Conservation (phyloP, 257 asterid genomes). For the Verbascum thapsus region DNA sequence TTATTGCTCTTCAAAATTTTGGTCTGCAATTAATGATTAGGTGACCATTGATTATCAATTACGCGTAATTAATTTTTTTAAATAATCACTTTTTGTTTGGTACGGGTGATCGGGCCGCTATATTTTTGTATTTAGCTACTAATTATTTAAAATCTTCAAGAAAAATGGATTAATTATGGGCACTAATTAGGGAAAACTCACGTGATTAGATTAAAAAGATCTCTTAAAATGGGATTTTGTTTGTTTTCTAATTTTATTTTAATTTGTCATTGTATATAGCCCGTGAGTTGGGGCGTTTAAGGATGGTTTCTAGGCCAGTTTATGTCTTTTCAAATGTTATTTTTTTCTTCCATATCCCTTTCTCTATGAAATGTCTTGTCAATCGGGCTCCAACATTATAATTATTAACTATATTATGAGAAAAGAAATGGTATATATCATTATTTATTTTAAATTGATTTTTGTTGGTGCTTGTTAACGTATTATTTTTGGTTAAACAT, state of each 20-base stretch:
- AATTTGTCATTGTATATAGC: background rate
- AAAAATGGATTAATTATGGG: slow-evolving; percentile 23
- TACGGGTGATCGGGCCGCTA: slow-evolving; percentile 32
- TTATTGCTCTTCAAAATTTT: slow-evolving; percentile 23
- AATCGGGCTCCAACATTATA: too few species aligned
- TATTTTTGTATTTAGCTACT: slow-evolving; percentile 29
- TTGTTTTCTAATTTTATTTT: background rate
- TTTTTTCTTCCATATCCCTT: slow-evolving; percentile 22
- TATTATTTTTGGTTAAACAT: too few species aligned
- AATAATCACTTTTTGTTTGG: slow-evolving; percentile 24
- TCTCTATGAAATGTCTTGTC: slow-evolving; percentile 36
- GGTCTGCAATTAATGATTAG: background rate
- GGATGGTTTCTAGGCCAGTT: slow-evolving; percentile 31
- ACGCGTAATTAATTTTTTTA: background rate
- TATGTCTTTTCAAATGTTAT: slow-evolving; percentile 34
- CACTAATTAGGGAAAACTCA: slow-evolving; percentile 46
- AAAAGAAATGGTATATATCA: too few species aligned
- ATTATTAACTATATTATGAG: too few species aligned
- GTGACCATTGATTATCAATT: slow-evolving; percentile 12
- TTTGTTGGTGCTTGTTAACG: too few species aligned
- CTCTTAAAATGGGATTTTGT: slow-evolving; percentile 12
- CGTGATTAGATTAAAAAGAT: slow-evolving; percentile 32
- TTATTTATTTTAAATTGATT: too few species aligned
- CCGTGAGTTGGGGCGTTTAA: slow-evolving; percentile 40
- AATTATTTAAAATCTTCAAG: background rate